Base-by-base conservation (phyloP, 2,329 filamentous ascomycete genomes). In the Aspergillus sp. region DNA sequence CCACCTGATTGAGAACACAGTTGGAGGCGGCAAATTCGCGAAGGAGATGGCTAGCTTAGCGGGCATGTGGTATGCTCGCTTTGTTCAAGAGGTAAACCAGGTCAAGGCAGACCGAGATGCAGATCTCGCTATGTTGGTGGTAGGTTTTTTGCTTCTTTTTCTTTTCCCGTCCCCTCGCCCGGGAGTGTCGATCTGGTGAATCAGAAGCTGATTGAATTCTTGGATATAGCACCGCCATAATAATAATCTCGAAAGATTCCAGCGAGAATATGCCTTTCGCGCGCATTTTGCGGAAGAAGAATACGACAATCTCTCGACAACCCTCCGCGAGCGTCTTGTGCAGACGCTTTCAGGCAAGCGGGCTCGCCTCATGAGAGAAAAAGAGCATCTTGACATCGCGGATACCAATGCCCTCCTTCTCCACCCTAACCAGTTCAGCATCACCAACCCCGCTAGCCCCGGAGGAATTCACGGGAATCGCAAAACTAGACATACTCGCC, bases 21-120 rank as follows among this genome's bases (percentile, higher is more conserved):
- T 79, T 38, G 80, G 82, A 51, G 79, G 79, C 11, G 84, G 76
- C 83, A 84, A 68, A 75, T 89, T 69, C 71, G 90, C 88, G 53
- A 89, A 90, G 77, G 91, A 87, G 64, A 85, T 84, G 70, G 77
- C 80, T 43, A 81, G 80, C 32, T 73, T 85, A 64, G 83, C 91
- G 34, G 95, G 95, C 1, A 90, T 88, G 67, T 86, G 89, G 69
- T 97, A 96, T 73, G 83, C 88, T 58, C 87, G 91, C 64, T 98
- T 96, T 78, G 86, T 95, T 18, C 85, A 91, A 64, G 87, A 93
- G 60, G 85, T 97, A 53, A 96, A 97, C 71, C 89, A 96, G 73
- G 84, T 91, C 7, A 87, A 96, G 64, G 93, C 98, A 74, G 85
- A 91, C 68, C 85, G 91, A 65, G 95, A 99, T 78, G 87, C 89